Conservation (phyloP, 163 green algal species). For the Picocystis sp. region DNA sequence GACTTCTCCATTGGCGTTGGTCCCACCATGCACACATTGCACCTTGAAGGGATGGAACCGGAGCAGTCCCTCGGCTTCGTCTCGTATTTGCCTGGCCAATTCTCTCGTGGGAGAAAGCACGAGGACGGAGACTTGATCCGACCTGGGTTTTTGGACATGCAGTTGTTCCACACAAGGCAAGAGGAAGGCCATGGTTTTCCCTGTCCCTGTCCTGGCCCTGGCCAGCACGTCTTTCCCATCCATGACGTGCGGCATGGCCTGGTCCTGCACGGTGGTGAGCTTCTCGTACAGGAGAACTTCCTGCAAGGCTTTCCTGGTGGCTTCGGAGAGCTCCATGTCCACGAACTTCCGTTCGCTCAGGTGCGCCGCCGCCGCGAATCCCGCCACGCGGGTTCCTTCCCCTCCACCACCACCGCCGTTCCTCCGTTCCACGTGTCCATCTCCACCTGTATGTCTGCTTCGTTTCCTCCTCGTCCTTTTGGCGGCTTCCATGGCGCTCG, state of each 20-base stretch:
- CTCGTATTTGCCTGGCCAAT: constrained; percentile 45
- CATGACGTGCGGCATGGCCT: constrained; percentile 31
- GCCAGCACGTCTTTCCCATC: constrained; percentile 53
- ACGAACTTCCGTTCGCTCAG: no score
- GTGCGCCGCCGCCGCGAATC: no score
- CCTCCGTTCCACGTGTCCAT: no score
- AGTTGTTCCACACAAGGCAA: constrained; percentile 2
- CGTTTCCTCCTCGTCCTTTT: no score
- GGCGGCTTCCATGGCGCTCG: no score
- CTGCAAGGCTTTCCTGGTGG: constrained; percentile 22
- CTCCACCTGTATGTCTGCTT: no score
- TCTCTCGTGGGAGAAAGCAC: constrained; percentile 47
- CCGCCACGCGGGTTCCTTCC: no score
- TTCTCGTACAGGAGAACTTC: constrained; percentile 45
- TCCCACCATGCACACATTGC: constrained; percentile 40
- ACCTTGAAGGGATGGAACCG: constrained; percentile 23
- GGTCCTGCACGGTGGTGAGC: constrained; percentile 45
- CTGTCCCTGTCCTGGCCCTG: constrained; percentile 78
- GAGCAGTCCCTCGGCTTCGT: constrained; percentile 30
- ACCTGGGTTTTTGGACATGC: no score
- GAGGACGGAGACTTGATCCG: constrained; percentile 19
- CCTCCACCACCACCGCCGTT: no score
- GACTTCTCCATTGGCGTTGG: constrained; percentile 39
- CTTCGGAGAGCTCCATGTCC: no score
- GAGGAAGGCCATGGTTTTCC: constrained; percentile 81